Conservation (phyloP, 2,329 filamentous ascomycete genomes). For the Fusarium nurragi region DNA sequence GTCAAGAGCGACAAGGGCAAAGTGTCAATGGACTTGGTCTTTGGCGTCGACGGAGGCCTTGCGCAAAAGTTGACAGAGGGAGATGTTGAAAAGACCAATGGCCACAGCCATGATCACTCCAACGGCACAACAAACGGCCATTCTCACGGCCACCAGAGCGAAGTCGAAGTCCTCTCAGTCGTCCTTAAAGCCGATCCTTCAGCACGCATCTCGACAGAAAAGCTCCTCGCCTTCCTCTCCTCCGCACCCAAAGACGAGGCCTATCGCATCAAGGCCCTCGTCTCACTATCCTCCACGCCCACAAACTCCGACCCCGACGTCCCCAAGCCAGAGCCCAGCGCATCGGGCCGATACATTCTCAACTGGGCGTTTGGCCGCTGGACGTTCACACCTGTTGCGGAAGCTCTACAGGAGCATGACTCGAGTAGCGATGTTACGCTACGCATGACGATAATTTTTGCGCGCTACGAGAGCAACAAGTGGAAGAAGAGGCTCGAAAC, state of each 20-base stretch:
- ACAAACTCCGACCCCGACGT: slow-evolving; percentile 62
- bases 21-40: slow-evolving; percentile 80
- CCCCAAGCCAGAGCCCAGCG: slow-evolving; percentile 46
- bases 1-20: slow-evolving; percentile 85
- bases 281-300: slow-evolving; percentile 59
- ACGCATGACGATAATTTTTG: slow-evolving; percentile 80
- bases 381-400: slow-evolving; percentile 76
- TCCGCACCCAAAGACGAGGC: slow-evolving; percentile 90
- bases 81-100: slow-evolving; percentile 46
- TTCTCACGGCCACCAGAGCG: slow-evolving; percentile 72
- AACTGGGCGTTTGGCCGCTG: slow-evolving; percentile 99
- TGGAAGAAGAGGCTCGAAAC: slow-evolving; percentile 79
- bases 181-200: slow-evolving; percentile 62
- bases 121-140: slow-evolving; percentile 53
- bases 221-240: slow-evolving; percentile 73
- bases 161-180: slow-evolving; percentile 93
- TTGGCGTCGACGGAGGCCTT: slow-evolving; percentile 87
- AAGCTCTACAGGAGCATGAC: slow-evolving; percentile 59
- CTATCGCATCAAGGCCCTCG: slow-evolving; percentile 87
- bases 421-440: slow-evolving; percentile 65
- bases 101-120: slow-evolving; percentile 50
- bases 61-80: slow-evolving; percentile 63
- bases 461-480: slow-evolving; percentile 76
- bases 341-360: slow-evolving; percentile 76
- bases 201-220: slow-evolving; percentile 63